phyloP scores from a whole-genome alignment of 169 alveolate genomes.

The Cryptosporidium sp. region DNA sequence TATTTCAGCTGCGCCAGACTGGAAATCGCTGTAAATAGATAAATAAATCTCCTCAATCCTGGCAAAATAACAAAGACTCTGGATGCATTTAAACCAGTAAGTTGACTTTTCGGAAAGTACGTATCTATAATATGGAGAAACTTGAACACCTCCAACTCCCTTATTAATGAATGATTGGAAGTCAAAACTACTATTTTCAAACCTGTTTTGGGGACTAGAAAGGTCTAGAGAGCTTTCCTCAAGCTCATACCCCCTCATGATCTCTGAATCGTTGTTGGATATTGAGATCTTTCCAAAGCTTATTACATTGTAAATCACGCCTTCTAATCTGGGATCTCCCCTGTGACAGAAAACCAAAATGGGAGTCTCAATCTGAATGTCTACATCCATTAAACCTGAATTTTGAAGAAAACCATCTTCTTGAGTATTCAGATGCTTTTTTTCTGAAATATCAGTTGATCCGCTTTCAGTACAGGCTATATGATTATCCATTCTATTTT shows the following conservation, averaged over 20 bases:
- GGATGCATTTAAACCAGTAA: conserved; percentile 67
- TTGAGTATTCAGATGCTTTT: neutral
- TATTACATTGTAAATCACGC: conserved; percentile 33
- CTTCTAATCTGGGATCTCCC: neutral
- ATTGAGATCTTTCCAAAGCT: conserved; percentile 69
- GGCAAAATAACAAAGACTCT: conserved; percentile 12
- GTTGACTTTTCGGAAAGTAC: conserved; percentile 35
- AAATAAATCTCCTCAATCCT: conserved; percentile 58
- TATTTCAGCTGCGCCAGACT: neutral
- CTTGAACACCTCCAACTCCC: neutral
- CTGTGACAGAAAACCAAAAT: conserved; percentile 54
- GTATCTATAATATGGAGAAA: conserved; percentile 64
- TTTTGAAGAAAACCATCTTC: conserved; percentile 10
- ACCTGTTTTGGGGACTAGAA: neutral
- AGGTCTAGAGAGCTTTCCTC: conserved; percentile 28
- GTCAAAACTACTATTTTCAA: conserved; percentile 45
- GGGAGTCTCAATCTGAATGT: conserved; percentile 71
- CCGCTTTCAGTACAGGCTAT: conserved; percentile 3
- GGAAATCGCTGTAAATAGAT: conserved; percentile 23
- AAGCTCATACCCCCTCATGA: neutral
- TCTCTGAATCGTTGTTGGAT: conserved; percentile 21
- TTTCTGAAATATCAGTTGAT: conserved; percentile 3
- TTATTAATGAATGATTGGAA: conserved; percentile 1
- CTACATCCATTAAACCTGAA: conserved; percentile 40
- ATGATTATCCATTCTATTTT: neutral